Evolutionary conservation across 2,329 filamentous ascomycete species (phyloP).

Genomic region (Colletotrichum sojae): DNA sequence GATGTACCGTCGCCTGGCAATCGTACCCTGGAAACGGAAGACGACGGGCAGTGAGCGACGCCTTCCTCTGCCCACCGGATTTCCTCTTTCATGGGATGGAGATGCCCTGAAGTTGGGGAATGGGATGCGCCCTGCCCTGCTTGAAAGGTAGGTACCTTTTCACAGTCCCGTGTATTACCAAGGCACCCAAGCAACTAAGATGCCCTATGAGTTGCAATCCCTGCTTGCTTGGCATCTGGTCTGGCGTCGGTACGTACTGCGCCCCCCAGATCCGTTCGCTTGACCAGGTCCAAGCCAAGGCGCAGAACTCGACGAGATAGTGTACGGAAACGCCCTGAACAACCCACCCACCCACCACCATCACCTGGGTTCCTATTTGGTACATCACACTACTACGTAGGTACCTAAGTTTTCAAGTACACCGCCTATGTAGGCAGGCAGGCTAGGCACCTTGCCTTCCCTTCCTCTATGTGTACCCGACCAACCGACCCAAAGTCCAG

Average conservation of each 20-base stretch:
- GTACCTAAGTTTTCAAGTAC: background rate
- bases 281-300: background rate
- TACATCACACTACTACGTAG: background rate
- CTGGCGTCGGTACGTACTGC: constrained; percentile 8
- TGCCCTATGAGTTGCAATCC: background rate
- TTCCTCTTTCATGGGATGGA: background rate
- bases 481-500: constrained; percentile 39
- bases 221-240: constrained; percentile 10
- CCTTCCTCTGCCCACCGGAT: background rate
- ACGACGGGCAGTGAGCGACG: constrained; percentile 2
- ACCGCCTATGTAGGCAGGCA: background rate
- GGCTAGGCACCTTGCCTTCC: background rate
- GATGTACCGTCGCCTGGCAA: constrained; percentile 1
- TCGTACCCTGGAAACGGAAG: constrained; percentile 23
- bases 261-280: constrained; percentile 10
- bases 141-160: too few species aligned
- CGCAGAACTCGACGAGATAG: background rate
- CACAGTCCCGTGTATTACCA: too few species aligned
- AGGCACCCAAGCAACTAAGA: too few species aligned
- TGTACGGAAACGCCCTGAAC: background rate
- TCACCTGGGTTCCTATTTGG: background rate
- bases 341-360: background rate
- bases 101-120: too few species aligned
- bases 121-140: too few species aligned
- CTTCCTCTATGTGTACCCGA: constrained; percentile 7